phyloP scores from a whole-genome alignment of 1,284 basidiomycete genomes.

The Sphagnurus paluster region DNA sequence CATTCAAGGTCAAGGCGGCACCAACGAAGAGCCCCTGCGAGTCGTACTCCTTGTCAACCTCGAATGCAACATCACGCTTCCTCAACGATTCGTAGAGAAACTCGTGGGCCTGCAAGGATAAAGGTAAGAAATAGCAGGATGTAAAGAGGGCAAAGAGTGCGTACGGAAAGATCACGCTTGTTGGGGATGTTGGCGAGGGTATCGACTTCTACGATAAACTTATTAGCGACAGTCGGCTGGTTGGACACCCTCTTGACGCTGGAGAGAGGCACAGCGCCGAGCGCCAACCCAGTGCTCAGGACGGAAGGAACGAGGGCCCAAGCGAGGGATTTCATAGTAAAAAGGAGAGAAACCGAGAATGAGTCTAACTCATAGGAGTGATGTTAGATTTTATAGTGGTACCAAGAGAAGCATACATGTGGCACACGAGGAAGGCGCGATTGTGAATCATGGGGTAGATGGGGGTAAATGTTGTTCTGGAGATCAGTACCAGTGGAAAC shows the following conservation, averaged over 20 bases:
- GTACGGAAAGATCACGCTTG: conserved; percentile 32
- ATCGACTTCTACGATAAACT: conserved; percentile 53
- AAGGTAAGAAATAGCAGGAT: background rate
- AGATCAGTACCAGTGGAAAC: too few relatives aligned
- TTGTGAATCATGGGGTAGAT: conserved; percentile 3
- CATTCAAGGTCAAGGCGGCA: conserved; percentile 36
- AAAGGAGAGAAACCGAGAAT: conserved; percentile 8
- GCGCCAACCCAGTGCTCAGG: conserved; percentile 21
- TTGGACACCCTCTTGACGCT: conserved; percentile 35
- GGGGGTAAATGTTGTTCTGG: background rate
- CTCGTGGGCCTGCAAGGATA: conserved; percentile 29
- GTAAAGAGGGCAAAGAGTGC: background rate
- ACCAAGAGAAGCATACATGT: conserved; percentile 2
- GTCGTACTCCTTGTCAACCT: conserved; percentile 41
- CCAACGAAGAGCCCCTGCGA: conserved; percentile 40
- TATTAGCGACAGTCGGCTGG: conserved; percentile 41
- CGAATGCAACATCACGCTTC: conserved; percentile 33
- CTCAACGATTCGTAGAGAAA: conserved; percentile 33
- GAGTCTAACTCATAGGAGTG: background rate
- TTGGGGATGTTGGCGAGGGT: conserved; percentile 35
- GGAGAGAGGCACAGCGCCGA: conserved; percentile 26
- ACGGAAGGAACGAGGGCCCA: conserved; percentile 25
- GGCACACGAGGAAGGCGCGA: conserved; percentile 1
- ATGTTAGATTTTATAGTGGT: conserved; percentile 7
- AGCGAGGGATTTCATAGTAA: conserved; percentile 31